Base-by-base conservation (phyloP, 2,329 filamentous ascomycete species). In the Simplicillium aogashimaense region DNA sequence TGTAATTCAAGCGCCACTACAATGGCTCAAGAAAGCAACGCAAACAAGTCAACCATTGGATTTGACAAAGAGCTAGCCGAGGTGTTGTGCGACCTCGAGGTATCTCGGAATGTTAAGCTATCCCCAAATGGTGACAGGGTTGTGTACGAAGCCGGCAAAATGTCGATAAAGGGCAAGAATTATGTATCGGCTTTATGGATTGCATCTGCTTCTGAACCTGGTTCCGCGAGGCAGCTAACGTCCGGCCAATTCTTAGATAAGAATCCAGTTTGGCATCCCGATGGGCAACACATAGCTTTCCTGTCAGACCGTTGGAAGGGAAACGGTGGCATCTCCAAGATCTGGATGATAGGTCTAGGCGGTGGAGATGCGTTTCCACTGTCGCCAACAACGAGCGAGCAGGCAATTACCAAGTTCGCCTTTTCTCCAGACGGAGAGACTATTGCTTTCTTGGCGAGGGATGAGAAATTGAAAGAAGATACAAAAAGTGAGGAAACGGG, bases 201-300 rank as follows among this genome's bases (percentile, higher is more conserved):
- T 9, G 42, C 42, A 11, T 41, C 42, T 3, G 17, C 38, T 3
- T 9, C 20, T 10, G 25, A 28, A n/a, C 3, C 42, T 10, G 42
- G 38, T 10, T 44, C 42, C 2, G 35, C 42, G 11, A 34, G 42
- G 4, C 18, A 38, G 20, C 42, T 44, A 14, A 44, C 42, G 3
- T 38, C 38, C 12, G 42, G 42, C 15, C 11, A 25, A 6, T 41
- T 25, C 15, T 13, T 25, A 4, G 42, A 44, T 28, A 30, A 3
- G 10, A 17, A 2, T 10, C 42, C 42, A 7, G 2, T 9, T 4
- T 44, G 38, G 42, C 42, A 44, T 17, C 58, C 60, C 2, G 49
- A 59, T 45, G 59, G 59, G 9, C 56, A 51, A 31, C 49, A 39
- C 17, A 57, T 65, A 30, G 57, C 57, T 3, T 63, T 50, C 38